These are phyloP conservation scores for Cytospora leucostoma DNA, from an alignment of 2,329 filamentous ascomycete species.

Conservation along the genomic window DNA sequence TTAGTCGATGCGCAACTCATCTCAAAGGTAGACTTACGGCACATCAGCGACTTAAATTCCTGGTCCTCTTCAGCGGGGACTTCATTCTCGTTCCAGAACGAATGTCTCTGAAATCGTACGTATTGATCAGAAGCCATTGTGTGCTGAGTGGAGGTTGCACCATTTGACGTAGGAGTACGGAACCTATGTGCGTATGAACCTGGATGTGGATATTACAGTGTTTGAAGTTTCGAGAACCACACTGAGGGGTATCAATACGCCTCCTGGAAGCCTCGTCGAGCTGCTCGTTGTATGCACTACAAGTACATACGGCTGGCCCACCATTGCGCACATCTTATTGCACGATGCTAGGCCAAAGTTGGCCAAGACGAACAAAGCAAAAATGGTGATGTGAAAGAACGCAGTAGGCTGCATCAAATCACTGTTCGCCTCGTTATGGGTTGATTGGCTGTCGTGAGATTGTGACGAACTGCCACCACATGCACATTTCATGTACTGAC, in stretches of 20 bases:
- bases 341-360: constrained; percentile 1
- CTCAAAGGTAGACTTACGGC: background rate
- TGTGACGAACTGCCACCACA: too few species aligned
- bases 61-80: background rate
- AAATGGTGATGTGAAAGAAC: too few species aligned
- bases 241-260: too few species aligned
- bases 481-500: too few species aligned
- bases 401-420: too few species aligned
- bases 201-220: too few species aligned
- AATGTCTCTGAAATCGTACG: background rate
- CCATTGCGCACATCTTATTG: background rate
- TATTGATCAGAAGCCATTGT: background rate
- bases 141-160: background rate
- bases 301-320: background rate
- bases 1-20: background rate
- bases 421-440: too few species aligned
- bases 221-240: too few species aligned
- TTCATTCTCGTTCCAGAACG: background rate
- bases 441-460: too few species aligned
- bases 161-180: background rate
- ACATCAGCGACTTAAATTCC: background rate
- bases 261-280: too few species aligned
- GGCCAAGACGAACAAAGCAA: background rate
- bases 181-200: too few species aligned
- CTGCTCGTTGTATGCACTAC: too few species aligned